Evolutionary conservation across 352 stramenopile genomes (phyloP), one percentile per base, ranked within the genome.

Genomic region (Globisporangium sylvaticum): DNA sequence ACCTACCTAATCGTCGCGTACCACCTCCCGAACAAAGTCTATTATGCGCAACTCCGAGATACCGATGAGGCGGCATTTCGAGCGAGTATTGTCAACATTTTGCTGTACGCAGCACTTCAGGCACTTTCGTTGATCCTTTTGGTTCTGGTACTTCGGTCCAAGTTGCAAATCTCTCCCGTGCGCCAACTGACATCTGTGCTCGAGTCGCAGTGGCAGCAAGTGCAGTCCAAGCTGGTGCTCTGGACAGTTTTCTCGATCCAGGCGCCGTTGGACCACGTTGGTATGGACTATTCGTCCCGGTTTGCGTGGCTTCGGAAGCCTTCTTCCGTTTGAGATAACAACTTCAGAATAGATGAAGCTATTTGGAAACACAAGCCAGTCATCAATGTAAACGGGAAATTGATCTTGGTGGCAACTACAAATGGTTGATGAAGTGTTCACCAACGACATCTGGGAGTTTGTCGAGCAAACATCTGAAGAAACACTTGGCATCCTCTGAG

Each of bases 141-240:
- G 9, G 2, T 18, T 10, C 20, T 56, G 27, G 18, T 66, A 27
- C 31, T 66, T 6, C 27, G 31, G 14, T 29, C 12, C 22, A 37
- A 39, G 18, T 18, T 66, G 5, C 27, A 14, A 7, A 50, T 66
- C 20, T 66, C 46, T 9, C n/a, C 60, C 9, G 5, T 58, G 20
- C 44, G 44, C 7, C 59, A 59, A 34, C 22, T 39, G 4, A 22
- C 63, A 58, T 54, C 50, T 24, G 60, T 66, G 44, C 46, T 66
- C 44, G 60, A 66, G 46, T 34, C 60, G 6, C n/a, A 66, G 20
- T 59, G 60, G 46, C 46, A 58, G 22, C 24, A 58, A 20, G 46
- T 66, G 32, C 46, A 66, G 29, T 31, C 46, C 8, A 66, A 66
- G 60, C 46, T 59, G 25, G 27, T 66, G n/a, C 14, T 58, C n/a